phyloP scores from a whole-genome alignment of 2,329 filamentous ascomycete genomes.

The Aureobasidium subglaciale region DNA sequence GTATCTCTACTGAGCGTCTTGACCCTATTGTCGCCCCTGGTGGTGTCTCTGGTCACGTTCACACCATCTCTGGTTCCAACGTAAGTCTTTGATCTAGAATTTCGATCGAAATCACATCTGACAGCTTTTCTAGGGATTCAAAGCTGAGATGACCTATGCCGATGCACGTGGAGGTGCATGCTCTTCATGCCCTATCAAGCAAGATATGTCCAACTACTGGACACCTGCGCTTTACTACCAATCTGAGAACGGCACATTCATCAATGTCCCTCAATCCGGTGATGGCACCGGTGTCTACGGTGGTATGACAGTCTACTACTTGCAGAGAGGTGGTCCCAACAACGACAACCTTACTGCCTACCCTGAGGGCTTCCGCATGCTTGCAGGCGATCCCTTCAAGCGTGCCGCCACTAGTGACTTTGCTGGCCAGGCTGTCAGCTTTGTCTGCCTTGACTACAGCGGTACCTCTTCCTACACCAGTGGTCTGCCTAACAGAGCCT shows the following conservation, averaged over 20 bases:
- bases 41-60: conserved; percentile 53
- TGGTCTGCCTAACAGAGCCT: conserved; percentile 65
- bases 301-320: conserved; percentile 73
- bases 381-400: conserved; percentile 56
- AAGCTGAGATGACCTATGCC: conserved; percentile 53
- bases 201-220: conserved; percentile 72
- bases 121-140: conserved; percentile 43
- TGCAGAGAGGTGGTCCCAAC: conserved; percentile 42
- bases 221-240: conserved; percentile 64
- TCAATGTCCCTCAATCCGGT: conserved; percentile 49
- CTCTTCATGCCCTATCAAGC: conserved; percentile 61
- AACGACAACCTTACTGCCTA: conserved; percentile 63
- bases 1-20: conserved; percentile 52
- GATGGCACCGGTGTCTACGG: conserved; percentile 37
- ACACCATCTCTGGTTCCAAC: conserved; percentile 64
- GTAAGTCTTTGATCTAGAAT: not conserved
- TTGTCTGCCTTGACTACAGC: conserved; percentile 48
- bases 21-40: conserved; percentile 66
- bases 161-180: conserved; percentile 56
- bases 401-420: conserved; percentile 52
- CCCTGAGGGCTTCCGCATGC: conserved; percentile 63
- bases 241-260: conserved; percentile 52
- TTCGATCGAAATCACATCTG: not conserved
- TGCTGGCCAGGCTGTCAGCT: conserved; percentile 48
- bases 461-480: conserved; percentile 40